Evolutionary conservation across 441 rosid species (phyloP), one percentile per base, ranked within the genome.

Genomic region (Arabidopsis lyrata): DNA sequence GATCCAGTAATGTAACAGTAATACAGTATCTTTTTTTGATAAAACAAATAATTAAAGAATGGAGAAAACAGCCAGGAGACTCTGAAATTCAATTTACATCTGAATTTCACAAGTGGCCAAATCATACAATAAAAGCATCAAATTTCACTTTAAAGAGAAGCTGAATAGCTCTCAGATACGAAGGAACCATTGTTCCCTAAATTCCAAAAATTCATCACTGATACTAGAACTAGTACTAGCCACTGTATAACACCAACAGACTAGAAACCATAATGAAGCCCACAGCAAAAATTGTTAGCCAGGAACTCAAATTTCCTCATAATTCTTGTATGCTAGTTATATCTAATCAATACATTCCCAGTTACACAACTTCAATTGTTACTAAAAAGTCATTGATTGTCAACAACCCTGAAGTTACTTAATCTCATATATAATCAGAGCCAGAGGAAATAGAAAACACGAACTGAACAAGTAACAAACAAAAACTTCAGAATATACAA

Each of bases 1-100:
- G 63, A 68, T 50, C 63, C 12, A 69, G 27, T 32, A 31, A 64
- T 64, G 61, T 31, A 29, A 76, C 72, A 57, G 48, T 63, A 56
- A 56, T 66, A 76, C 67, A 57, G 48, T 63, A 56, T n/a, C n/a
- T n/a, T n/a, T n/a, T n/a, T n/a, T n/a, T n/a, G n/a, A n/a, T n/a
- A n/a, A n/a, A n/a, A n/a, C n/a, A n/a, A n/a, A n/a, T n/a, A n/a
- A n/a, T n/a, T n/a, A n/a, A n/a, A n/a, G n/a, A n/a, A n/a, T n/a
- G 38, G 16, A 42, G 20, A 54, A 64, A 42, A 27, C 27, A 73
- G 49, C 13, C 44, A 47, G 47, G 64, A 15, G 27, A 50, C 32
- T 39, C 32, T 4, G 4, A 56, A 24, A 31, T 4, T 32, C 27
- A 61, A 18, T 5, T 22, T 13, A 49, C 16, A 74, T 35, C 32